Conservation (phyloP, 768 basidiomycete species). For the Tulasnella sp. region DNA sequence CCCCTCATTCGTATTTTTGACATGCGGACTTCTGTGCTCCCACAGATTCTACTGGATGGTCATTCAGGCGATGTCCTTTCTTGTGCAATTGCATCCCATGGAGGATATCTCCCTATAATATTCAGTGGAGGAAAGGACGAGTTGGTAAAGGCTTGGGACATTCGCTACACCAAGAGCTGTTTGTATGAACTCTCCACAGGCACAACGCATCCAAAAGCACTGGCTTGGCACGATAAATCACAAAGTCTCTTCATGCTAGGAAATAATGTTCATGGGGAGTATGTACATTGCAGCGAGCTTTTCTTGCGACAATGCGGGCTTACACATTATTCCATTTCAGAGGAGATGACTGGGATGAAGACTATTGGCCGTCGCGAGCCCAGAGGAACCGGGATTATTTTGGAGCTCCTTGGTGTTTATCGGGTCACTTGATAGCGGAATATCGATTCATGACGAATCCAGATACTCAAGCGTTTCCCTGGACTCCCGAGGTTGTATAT, state of each 20-base stretch:
- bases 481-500: neutral
- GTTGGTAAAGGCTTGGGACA: slow-evolving; percentile 26
- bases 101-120: slow-evolving; percentile 16
- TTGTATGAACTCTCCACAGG: slow-evolving; percentile 27
- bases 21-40: neutral
- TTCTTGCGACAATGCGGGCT: neutral
- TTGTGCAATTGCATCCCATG: slow-evolving; percentile 23
- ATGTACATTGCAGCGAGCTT: neutral
- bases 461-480: neutral
- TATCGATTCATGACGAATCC: slow-evolving; percentile 21
- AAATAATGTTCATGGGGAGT: neutral
- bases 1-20: slow-evolving; percentile 17
- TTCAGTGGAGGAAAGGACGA: slow-evolving; percentile 30
- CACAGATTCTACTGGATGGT: slow-evolving; percentile 23
- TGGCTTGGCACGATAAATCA: neutral
- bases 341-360: neutral
- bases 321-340: neutral
- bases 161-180: slow-evolving; percentile 28
- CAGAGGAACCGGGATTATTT: slow-evolving; percentile 10
- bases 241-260: slow-evolving; percentile 20
- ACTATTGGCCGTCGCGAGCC: slow-evolving; percentile 7
- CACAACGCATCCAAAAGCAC: neutral
- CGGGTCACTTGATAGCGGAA: neutral
- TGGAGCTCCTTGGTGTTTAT: slow-evolving; percentile 12
- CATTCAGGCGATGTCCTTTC: neutral